Base-by-base conservation (phyloP, 2,329 filamentous ascomycete genomes). In the Fusarium domesticum region DNA sequence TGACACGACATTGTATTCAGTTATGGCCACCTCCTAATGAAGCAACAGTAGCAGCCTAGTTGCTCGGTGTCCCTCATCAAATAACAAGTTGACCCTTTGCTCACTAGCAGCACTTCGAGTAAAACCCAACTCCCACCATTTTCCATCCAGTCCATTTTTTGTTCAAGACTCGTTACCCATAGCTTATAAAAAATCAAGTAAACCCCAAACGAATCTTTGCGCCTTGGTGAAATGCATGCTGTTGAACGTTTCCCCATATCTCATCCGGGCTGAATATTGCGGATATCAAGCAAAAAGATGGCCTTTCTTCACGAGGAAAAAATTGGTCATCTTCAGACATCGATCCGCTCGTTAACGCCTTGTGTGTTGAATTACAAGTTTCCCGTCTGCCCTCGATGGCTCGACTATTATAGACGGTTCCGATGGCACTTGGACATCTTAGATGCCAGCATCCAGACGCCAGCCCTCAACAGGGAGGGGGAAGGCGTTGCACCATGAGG, bases 401-500 rank as follows among this genome's bases (percentile, higher is more conserved):
- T 36, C 41, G 39, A 45, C 30, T 37, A 46, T 50, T 39, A 50
- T 45, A 18, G 47, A 46, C 39, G 45, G 35, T 38, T 46, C 6
- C 14, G 33, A 34, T 48, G 42, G 41, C 18, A 23, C 39, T 32
- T 33, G 36, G 43, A 18, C 48, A 49, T 35, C 33, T 75, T 78
- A 82, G 62, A 81, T 68, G 56, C 77, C 76, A 48, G 78, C 78
- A 58, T 82, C 79, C 46, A 73, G 64, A 63, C 81, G 78, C 81
- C 81, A 85, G 63, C 81, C 81, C 75, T 85, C 81, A 54, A 95
- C 84, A 49, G 93, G 93, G 51, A 98, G 86, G 64, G 93, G 93
- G 87, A 96, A 98, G 57, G 80, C 82, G 66, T 78, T 80, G 66
- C 88, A 89, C 92, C 92, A 98, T 37, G 74, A 73, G 36, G 89